phyloP scores from a whole-genome alignment of 139 green algal genomes.

The Mychonastes homosphaera region DNA sequence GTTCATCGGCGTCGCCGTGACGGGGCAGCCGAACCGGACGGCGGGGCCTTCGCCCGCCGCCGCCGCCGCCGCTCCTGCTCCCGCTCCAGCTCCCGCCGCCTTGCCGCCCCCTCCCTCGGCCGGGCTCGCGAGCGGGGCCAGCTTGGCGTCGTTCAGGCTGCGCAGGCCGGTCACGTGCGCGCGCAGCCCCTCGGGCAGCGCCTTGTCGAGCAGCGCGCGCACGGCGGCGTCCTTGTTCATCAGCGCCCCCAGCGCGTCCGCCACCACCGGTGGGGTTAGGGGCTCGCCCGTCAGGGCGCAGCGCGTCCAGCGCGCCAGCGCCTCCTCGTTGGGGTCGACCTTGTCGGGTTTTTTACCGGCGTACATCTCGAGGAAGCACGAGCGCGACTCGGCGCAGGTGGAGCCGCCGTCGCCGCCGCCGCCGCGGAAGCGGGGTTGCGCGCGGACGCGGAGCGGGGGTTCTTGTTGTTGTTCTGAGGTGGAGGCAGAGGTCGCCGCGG shows the following conservation, averaged over 20 bases:
- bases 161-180: slow-evolving; percentile 63
- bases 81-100: neutral
- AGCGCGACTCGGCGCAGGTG: slow-evolving; percentile 75
- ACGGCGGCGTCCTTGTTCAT: slow-evolving; percentile 44
- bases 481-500: no score
- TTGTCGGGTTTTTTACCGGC: slow-evolving; percentile 57
- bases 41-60: slow-evolving; percentile 10
- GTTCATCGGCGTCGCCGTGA: slow-evolving; percentile 54
- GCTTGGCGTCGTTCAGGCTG: slow-evolving; percentile 48
- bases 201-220: slow-evolving; percentile 52
- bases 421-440: slow-evolving; percentile 13
- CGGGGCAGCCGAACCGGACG: slow-evolving; percentile 54
- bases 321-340: slow-evolving; percentile 60
- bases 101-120: neutral
- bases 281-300: slow-evolving; percentile 62
- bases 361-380: slow-evolving; percentile 88
- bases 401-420: slow-evolving; percentile 70
- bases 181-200: slow-evolving; percentile 43
- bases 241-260: slow-evolving; percentile 55
- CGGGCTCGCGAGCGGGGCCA: slow-evolving; percentile 24
- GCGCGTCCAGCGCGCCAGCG: slow-evolving; percentile 56
- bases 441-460: no score
- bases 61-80: neutral
- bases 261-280: slow-evolving; percentile 55
- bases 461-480: no score